phyloP scores from a whole-genome alignment of 768 basidiomycete genomes.

The Podaxis sp. region DNA sequence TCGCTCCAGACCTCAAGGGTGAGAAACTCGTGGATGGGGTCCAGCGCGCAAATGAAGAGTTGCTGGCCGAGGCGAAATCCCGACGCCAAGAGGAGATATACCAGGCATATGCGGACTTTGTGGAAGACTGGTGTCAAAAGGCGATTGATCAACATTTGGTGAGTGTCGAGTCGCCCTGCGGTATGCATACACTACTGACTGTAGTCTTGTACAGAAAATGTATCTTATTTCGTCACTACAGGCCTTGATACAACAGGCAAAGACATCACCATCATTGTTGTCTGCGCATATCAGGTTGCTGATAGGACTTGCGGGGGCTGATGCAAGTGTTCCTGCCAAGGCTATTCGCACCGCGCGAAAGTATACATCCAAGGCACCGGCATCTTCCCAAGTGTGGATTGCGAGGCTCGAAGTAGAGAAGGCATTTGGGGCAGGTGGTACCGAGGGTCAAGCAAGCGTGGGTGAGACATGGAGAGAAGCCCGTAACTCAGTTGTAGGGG shows the following conservation, averaged over 20 bases:
- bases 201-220: conserved; percentile 43
- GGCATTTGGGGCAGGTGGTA: conserved; percentile 20
- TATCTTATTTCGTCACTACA: conserved; percentile 53
- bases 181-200: conserved; percentile 48
- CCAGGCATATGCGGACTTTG: conserved; percentile 47
- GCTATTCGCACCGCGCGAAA: conserved; percentile 40
- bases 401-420: conserved; percentile 48
- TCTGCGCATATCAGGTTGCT: conserved; percentile 31
- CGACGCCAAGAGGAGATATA: conserved; percentile 25
- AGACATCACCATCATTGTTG: conserved; percentile 30
- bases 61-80: conserved; percentile 26
- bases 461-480: conserved; percentile 45
- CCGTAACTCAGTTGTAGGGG: conserved; percentile 32
- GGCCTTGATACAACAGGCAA: conserved; percentile 27
- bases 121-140: conserved; percentile 51
- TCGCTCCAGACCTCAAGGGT: conserved; percentile 30
- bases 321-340: conserved; percentile 29
- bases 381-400: conserved; percentile 50
- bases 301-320: conserved; percentile 17
- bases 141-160: conserved; percentile 51
- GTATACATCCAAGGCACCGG: conserved; percentile 41
- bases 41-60: conserved; percentile 38
- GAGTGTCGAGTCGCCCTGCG: conserved; percentile 36
- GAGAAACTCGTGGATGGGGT: conserved; percentile 39
- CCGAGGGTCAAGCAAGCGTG: conserved; percentile 25